Percentiles rank a stretch among this genome's conserved stretches.
Conservation (phyloP, 352 stramenopile genomes). For the Globisporangium perplexum region DNA sequence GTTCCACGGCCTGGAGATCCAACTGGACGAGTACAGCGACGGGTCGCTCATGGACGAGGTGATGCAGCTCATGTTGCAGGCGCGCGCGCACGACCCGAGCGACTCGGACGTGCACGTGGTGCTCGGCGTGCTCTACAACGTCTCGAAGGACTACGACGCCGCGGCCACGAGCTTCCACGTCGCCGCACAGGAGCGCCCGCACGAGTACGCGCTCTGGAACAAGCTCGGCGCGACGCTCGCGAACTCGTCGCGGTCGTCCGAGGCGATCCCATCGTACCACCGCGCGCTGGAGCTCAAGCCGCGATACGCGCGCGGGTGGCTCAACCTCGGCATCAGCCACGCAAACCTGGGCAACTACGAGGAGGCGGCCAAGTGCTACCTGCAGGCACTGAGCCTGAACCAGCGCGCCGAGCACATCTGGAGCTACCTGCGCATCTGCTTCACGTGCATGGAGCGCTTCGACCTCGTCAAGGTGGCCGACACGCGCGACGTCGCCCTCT, state of each 20-base stretch:
- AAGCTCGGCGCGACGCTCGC: constrained; percentile 97
- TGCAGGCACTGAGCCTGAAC: constrained; percentile 96
- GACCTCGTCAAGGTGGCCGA: constrained; percentile 93
- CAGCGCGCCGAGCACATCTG: constrained; percentile 95
- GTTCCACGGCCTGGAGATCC: constrained; percentile 92
- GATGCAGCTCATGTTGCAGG: constrained; percentile 93
- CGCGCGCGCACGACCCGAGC: constrained; percentile 64
- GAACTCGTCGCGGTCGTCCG: constrained; percentile 91
- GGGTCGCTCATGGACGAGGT: constrained; percentile 91
- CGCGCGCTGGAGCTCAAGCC: constrained; percentile 94
- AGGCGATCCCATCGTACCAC: constrained; percentile 93
- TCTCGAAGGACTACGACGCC: constrained; percentile 94
- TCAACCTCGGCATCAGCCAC: constrained; percentile 98
- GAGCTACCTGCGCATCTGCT: constrained; percentile 97
- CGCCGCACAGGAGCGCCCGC: constrained; percentile 71
- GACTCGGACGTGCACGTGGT: constrained; percentile 88
- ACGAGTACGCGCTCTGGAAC: constrained; percentile 98
- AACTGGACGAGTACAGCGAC: constrained; percentile 86
- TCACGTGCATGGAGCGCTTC: constrained; percentile 96
- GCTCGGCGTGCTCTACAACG: constrained; percentile 96
- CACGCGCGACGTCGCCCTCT: constrained; percentile 72
- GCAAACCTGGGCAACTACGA: constrained; percentile 95
- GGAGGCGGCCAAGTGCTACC: constrained; percentile 95
- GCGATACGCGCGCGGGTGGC: constrained; percentile 95
- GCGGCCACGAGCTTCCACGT: constrained; percentile 87